Evolutionary conservation across 768 basidiomycete genomes (phyloP).

Genomic region (Daedaleopsis nitida): DNA sequence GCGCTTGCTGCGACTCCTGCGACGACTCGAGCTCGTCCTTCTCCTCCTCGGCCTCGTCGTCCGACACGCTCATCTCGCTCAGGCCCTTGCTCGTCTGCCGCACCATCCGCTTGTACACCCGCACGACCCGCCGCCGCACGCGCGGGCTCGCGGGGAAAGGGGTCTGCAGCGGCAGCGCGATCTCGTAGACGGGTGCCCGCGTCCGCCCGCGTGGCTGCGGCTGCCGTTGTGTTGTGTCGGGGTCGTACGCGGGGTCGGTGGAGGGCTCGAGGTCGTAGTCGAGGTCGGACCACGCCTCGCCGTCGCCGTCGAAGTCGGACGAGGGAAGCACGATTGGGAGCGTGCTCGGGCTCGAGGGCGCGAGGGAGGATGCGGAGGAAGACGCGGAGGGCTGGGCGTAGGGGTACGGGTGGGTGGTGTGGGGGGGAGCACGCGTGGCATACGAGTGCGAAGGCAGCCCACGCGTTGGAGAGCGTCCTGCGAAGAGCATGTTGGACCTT

Average conservation of each 20-base stretch:
- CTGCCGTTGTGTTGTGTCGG: neutral
- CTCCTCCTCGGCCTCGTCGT: constrained; percentile 25
- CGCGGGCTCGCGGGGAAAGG: constrained; percentile 30
- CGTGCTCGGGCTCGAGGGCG: constrained; percentile 18
- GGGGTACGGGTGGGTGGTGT: neutral
- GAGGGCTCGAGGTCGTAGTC: neutral
- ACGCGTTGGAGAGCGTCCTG: neutral
- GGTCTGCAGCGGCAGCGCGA: constrained; percentile 26
- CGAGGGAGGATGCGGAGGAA: constrained; percentile 3
- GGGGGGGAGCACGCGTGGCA: neutral
- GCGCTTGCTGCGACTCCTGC: neutral
- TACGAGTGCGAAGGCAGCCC: neutral
- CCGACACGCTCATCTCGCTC: constrained; percentile 25
- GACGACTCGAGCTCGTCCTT: constrained; percentile 8
- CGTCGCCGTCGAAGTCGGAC: constrained; percentile 12
- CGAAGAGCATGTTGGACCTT: neutral
- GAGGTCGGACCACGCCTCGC: constrained; percentile 1
- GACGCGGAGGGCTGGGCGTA: neutral
- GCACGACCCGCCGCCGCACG: constrained; percentile 30
- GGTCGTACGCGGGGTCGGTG: neutral
- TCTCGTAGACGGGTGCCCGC: constrained; percentile 14
- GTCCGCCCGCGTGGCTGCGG: neutral
- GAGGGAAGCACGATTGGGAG: constrained; percentile 10
- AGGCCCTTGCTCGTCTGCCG: constrained; percentile 27
- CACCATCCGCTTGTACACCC: constrained; percentile 26